phyloP scores from a whole-genome alignment of 2,329 filamentous ascomycete species.

The Sporothrix dimorphospora region DNA sequence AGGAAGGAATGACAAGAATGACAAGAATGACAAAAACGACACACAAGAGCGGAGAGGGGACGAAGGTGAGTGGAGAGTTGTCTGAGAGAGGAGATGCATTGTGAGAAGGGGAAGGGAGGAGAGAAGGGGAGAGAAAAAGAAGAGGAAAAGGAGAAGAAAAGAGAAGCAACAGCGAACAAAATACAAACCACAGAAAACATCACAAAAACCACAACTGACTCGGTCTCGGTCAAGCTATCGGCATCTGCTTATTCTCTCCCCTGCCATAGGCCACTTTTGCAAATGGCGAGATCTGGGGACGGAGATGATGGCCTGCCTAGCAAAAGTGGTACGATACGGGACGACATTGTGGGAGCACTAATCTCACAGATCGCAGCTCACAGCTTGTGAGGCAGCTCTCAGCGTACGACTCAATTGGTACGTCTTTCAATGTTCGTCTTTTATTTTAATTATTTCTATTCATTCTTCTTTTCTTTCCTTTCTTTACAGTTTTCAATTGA shows the following conservation, averaged over 20 bases:
- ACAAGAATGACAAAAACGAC: background rate
- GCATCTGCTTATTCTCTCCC: slow-evolving; percentile 5
- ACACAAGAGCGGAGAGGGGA: background rate
- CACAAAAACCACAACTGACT: background rate
- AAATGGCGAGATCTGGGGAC: slow-evolving; percentile 4
- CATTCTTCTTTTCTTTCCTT: background rate
- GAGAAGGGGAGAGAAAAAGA: too few relatives aligned
- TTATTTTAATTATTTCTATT: background rate
- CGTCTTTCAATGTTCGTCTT: background rate
- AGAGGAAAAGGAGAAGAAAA: background rate
- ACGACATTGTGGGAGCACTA: background rate
- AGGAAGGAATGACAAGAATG: background rate
- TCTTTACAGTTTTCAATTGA: background rate
- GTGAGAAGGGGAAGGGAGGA: background rate
- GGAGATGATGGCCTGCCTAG: background rate
- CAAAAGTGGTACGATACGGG: slow-evolving; percentile 17
- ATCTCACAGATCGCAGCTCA: background rate
- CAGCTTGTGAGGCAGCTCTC: too few relatives aligned
- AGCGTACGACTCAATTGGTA: background rate
- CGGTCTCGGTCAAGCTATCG: background rate
- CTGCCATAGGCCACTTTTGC: background rate
- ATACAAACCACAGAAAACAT: background rate
- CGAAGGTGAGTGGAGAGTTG: background rate
- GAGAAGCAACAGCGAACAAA: background rate
- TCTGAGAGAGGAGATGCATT: slow-evolving; percentile 8